These are phyloP conservation scores for Saccharomycopsis sp. DNA, from an alignment of 805 yeast species.

Conservation along the genomic window DNA sequence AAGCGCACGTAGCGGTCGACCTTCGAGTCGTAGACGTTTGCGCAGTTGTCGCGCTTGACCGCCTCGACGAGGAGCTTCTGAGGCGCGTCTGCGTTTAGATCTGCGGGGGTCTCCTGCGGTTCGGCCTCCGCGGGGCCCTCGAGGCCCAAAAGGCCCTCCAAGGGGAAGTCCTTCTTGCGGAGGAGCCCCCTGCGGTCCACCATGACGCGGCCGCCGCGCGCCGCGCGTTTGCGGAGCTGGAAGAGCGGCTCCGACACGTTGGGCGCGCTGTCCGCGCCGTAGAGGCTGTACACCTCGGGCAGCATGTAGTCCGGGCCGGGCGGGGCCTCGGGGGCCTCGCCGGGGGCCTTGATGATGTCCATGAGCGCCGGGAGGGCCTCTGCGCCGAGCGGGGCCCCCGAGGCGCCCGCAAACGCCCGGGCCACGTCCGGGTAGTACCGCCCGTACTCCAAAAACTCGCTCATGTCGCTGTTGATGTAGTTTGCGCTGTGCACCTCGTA, in stretches of 20 bases:
- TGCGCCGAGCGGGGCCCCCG: slow-evolving; percentile 41
- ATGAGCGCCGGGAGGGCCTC: slow-evolving; percentile 33
- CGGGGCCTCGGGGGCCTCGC: slow-evolving; percentile 20
- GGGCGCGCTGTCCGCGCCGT: slow-evolving; percentile 21
- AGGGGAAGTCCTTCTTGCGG: slow-evolving; percentile 26
- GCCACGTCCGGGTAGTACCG: slow-evolving; percentile 36
- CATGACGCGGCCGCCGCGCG: slow-evolving; percentile 62
- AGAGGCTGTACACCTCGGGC: slow-evolving; percentile 34
- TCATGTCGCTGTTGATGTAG: slow-evolving; percentile 38
- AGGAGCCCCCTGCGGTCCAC: slow-evolving; percentile 65
- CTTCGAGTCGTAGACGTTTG: slow-evolving; percentile 41
- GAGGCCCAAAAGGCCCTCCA: slow-evolving; percentile 33
- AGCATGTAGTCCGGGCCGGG: slow-evolving; percentile 5
- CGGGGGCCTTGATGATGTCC: slow-evolving; percentile 39
- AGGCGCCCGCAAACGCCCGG: slow-evolving; percentile 36
- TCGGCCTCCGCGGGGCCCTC: slow-evolving; percentile 27
- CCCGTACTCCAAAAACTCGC: slow-evolving; percentile 39
- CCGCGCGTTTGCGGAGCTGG: slow-evolving; percentile 66
- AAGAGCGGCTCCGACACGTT: slow-evolving; percentile 35
- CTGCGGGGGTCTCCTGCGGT: slow-evolving; percentile 22
- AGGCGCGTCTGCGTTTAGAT: slow-evolving; percentile 25
- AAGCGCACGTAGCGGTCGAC: slow-evolving; percentile 41
- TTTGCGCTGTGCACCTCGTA: slow-evolving; percentile 61
- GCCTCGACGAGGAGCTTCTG: slow-evolving; percentile 1
- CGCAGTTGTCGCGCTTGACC: slow-evolving; percentile 22